A percentile compares a stretch with the other conserved stretches of the same genome.
Evolutionary conservation across 495 filamentous ascomycete genomes (phyloP).

Genomic region (Penicillium chermesinum): DNA sequence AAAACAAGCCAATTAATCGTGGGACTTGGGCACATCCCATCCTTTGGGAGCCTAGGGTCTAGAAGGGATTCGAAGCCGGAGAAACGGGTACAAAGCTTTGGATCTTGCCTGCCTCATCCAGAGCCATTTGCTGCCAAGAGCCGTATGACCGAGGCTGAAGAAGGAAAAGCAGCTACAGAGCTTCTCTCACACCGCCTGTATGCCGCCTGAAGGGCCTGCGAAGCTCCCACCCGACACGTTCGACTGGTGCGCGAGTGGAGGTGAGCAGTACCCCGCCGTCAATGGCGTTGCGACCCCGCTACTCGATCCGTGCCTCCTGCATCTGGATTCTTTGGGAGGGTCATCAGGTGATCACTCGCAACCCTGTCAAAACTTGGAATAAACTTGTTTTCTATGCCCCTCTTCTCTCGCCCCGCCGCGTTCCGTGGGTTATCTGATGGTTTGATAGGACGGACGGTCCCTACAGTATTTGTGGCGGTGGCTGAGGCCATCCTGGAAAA

Average conservation of each 20-base stretch:
- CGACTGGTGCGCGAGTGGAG: not conserved
- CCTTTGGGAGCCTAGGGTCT: too few relatives aligned
- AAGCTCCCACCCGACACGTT: not conserved
- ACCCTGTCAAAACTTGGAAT: not conserved
- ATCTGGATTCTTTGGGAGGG: too few relatives aligned
- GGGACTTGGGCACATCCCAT: too few relatives aligned
- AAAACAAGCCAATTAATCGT: not conserved
- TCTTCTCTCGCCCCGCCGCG: not conserved
- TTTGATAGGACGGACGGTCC: not conserved
- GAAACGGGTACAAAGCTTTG: not conserved
- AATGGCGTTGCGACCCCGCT: too few relatives aligned
- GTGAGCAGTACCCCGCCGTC: not conserved
- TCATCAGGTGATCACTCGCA: not conserved
- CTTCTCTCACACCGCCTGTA: too few relatives aligned
- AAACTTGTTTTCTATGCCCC: not conserved
- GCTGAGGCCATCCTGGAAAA: not conserved
- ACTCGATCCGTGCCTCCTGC: too few relatives aligned
- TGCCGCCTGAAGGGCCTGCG: not conserved
- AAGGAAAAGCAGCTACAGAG: too few relatives aligned
- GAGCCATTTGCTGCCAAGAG: too few relatives aligned
- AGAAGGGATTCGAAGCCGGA: constrained; percentile 3
- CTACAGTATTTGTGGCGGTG: constrained; percentile 1
- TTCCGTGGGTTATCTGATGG: not conserved
- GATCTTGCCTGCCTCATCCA: not conserved
- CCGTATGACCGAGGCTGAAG: too few relatives aligned